Evolutionary conservation across 345 rosid species (phyloP).

Genomic region (Eucalyptus erythrocorys): DNA sequence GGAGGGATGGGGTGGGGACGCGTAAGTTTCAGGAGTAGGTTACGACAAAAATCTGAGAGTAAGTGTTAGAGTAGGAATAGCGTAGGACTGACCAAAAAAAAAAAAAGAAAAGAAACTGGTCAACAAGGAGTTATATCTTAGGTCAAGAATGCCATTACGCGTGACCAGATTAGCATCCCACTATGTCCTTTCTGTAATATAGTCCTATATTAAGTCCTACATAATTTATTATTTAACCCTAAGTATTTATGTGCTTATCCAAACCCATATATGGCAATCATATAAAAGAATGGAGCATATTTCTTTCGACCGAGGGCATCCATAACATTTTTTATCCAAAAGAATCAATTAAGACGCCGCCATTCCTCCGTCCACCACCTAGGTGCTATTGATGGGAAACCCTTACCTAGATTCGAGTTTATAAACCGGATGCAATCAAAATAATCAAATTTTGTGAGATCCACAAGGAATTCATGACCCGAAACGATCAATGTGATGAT

Average conservation of each 20-base stretch:
- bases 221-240: not conserved
- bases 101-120: not conserved
- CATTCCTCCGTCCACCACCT: not conserved
- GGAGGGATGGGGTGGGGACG: too few relatives aligned
- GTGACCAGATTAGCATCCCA: not conserved
- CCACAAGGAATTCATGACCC: not conserved
- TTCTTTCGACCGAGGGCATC: not conserved
- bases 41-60: too few relatives aligned
- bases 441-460: not conserved
- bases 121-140: not conserved
- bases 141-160: not conserved
- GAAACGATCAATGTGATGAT: rapidly evolving
- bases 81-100: too few relatives aligned
- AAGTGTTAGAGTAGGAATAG: too few relatives aligned
- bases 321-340: not conserved
- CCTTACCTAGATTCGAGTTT: not conserved
- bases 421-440: not conserved
- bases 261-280: not conserved
- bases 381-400: not conserved
- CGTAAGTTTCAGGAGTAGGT: too few relatives aligned
- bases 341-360: not conserved
- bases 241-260: not conserved
- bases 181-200: not conserved
- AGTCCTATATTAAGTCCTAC: not conserved
- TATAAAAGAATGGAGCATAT: not conserved